Base-by-base conservation (phyloP, 495 filamentous ascomycete genomes). In the Hypomontagnella submonticulosa region DNA sequence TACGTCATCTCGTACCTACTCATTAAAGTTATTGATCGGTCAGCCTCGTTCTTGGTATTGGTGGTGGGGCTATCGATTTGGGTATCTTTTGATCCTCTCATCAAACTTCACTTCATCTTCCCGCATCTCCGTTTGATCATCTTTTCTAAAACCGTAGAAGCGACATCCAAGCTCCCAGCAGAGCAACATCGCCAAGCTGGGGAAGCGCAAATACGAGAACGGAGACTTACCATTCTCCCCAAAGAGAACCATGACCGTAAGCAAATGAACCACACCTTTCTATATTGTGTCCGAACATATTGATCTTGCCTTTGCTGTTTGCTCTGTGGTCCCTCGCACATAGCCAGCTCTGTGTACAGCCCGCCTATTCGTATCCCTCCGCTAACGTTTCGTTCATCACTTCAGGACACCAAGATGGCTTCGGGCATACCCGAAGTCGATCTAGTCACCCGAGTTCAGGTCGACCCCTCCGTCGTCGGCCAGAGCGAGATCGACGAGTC, bases 401-500 rank as follows among this genome's bases (percentile, higher is more conserved):
- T 18, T 32, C 44, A 80, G 80, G 79, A 78, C 57, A 66, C 70
- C 52, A 79, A 73, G 63, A 75, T 78, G 68, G 63, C 71, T 51
- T 72, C 71, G 63, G 69, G 71, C 47, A 69, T 69, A 51, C 75
- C 78, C 70, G 81, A 83, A 69, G 79, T 85, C 74, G 83, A 84
- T 63, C 83, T 84, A 82, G 89, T 91, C 75, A 84, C 82, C 79
- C 87, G 86, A 61, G 93, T 97, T 90, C 87, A 97, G 80, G 84
- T 95, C 63, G 92, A 96, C 77, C 86, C 83, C 66, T 83, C 84
- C 56, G 73, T 79, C 16, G 76, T 77, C 40, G 78, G 77, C 44
- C 74, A 76, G 19, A 80, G 78, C 71, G 85, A 96, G 67, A 98
- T 99, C 79, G 96, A 99, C 75, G 96, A 99, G 79, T 92, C 91